Conservation (phyloP, 495 filamentous ascomycete species). For the Rusavskia elegans region DNA sequence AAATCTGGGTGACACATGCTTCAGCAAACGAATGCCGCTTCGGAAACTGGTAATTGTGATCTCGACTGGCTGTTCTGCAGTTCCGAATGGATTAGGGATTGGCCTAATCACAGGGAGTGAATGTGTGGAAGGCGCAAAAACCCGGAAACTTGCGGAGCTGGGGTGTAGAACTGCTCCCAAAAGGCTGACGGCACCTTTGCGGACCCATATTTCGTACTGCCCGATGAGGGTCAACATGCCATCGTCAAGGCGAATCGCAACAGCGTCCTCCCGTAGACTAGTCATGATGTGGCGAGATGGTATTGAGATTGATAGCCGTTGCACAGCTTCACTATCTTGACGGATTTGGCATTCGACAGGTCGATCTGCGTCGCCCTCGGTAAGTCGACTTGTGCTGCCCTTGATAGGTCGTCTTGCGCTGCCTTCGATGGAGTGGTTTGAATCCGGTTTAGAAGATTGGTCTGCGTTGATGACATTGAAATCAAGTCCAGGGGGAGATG, state of each 20-base stretch:
- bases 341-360: not conserved
- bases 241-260: constrained; percentile 15
- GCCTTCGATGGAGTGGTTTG: too few relatives aligned
- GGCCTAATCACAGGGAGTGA: constrained; percentile 57
- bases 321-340: not conserved
- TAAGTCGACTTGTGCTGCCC: too few relatives aligned
- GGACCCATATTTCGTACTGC: constrained; percentile 56
- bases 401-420: too few relatives aligned
- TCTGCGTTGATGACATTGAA: too few relatives aligned
- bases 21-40: constrained; percentile 39
- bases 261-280: constrained; percentile 10
- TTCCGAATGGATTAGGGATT: constrained; percentile 28
- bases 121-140: constrained; percentile 63
- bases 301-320: constrained; percentile 16
- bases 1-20: constrained; percentile 51
- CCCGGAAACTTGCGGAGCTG: constrained; percentile 34
- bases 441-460: too few relatives aligned
- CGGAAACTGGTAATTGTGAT: constrained; percentile 39
- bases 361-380: too few relatives aligned
- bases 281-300: constrained; percentile 11
- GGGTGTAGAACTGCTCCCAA: constrained; percentile 47
- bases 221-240: constrained; percentile 53
- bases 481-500: too few relatives aligned
- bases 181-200: constrained; percentile 44
- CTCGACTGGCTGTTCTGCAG: constrained; percentile 24